Percentiles rank a stretch among this genome's conserved stretches.
Evolutionary conservation across 441 rosid species (phyloP).

Genomic region (Flueggea neowawraea): DNA sequence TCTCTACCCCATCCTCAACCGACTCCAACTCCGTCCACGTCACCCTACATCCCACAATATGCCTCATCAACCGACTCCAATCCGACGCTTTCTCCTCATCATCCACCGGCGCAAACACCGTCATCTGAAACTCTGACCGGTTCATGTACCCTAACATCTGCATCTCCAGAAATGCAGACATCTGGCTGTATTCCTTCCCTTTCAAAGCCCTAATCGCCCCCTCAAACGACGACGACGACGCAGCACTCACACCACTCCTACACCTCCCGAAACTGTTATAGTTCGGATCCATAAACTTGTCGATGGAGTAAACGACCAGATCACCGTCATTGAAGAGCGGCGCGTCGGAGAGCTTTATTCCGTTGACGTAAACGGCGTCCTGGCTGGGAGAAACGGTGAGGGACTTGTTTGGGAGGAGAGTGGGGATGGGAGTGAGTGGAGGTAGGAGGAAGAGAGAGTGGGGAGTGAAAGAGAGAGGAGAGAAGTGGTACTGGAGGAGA

Average conservation of each 20-base stretch:
- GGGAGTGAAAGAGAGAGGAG: conserved; percentile 22
- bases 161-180: conserved; percentile 44
- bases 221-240: conserved; percentile 7
- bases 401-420: conserved; percentile 25
- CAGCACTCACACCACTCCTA: not conserved
- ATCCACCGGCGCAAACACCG: conserved; percentile 25
- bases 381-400: conserved; percentile 23
- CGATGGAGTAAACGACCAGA: conserved; percentile 29
- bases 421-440: conserved; percentile 26
- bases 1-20: conserved; percentile 13
- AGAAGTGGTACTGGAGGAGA: conserved; percentile 30
- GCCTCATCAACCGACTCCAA: conserved; percentile 15
- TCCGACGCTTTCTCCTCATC: conserved; percentile 4
- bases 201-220: conserved; percentile 19
- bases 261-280: conserved; percentile 10
- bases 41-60: conserved; percentile 22
- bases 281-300: conserved; percentile 25
- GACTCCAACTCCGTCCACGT: conserved; percentile 23
- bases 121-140: conserved; percentile 5
- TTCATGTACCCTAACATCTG: conserved; percentile 21
- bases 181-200: conserved; percentile 21
- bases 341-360: conserved; percentile 16
- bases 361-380: conserved; percentile 15
- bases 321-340: conserved; percentile 34
- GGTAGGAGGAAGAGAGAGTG: conserved; percentile 25